Evolutionary conservation across 1,284 basidiomycete genomes (phyloP).

Genomic region (Ganoderma resinaceum): DNA sequence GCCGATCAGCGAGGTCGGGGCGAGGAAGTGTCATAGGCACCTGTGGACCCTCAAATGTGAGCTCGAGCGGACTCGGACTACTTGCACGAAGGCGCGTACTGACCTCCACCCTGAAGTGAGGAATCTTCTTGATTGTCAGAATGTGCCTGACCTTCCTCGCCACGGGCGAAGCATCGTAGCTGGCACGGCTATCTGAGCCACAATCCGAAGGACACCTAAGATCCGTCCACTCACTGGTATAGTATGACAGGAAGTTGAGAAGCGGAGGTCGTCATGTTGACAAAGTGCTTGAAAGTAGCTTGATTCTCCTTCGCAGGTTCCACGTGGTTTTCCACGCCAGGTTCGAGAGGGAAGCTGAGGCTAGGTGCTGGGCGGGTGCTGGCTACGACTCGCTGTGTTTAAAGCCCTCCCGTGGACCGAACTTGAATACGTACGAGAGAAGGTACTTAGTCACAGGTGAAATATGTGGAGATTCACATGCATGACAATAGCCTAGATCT

Average conservation of each 20-base stretch:
- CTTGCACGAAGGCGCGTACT: not conserved
- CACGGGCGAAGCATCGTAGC: slow-evolving; percentile 58
- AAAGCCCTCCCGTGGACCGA: too few relatives aligned
- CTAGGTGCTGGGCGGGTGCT: too few relatives aligned
- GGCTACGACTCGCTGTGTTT: too few relatives aligned
- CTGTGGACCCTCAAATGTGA: slow-evolving; percentile 36
- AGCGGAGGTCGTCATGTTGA: slow-evolving; percentile 9
- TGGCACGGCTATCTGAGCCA: not conserved
- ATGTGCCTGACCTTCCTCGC: slow-evolving; percentile 59
- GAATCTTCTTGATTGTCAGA: slow-evolving; percentile 55
- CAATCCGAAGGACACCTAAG: not conserved
- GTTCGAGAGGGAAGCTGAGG: not conserved
- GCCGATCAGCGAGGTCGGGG: slow-evolving; percentile 54
- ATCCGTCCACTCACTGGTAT: slow-evolving; percentile 10
- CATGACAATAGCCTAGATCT: too few relatives aligned
- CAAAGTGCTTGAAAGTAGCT: not conserved
- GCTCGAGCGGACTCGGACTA: not conserved
- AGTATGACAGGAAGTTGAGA: slow-evolving; percentile 15
- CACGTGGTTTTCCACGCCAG: not conserved
- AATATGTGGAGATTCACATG: too few relatives aligned
- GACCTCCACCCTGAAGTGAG: slow-evolving; percentile 56
- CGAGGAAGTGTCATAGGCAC: slow-evolving; percentile 57
- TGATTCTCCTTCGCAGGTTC: not conserved
- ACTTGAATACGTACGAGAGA: too few relatives aligned
- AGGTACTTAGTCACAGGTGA: too few relatives aligned